Evolutionary conservation across 2,329 filamentous ascomycete species (phyloP).

Genomic region (Scortechinia acanthostroma): DNA sequence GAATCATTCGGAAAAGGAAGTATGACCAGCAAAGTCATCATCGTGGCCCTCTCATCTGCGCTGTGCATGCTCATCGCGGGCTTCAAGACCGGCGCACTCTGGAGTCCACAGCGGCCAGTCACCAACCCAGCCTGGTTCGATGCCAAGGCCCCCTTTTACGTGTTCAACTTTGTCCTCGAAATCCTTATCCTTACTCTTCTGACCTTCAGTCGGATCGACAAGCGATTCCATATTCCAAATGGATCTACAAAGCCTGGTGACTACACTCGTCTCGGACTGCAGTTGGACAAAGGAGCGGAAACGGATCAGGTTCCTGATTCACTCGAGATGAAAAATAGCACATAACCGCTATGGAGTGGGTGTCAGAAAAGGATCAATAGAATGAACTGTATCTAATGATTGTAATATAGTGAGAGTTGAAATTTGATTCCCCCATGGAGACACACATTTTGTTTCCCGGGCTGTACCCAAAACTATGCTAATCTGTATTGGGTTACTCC

Average conservation of each 20-base stretch:
- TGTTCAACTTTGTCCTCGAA: constrained; percentile 73
- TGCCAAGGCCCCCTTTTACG: constrained; percentile 67
- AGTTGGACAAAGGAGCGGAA: no score
- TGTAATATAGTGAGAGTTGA: no score
- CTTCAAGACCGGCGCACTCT: constrained; percentile 58
- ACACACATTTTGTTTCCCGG: no score
- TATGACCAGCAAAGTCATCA: constrained; percentile 61
- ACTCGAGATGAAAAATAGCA: no score
- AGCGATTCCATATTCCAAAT: constrained; percentile 69
- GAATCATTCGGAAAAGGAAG: constrained; percentile 63
- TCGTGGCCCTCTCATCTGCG: constrained; percentile 48
- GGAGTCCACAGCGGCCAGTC: constrained; percentile 33
- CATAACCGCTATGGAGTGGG: no score
- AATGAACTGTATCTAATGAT: no score
- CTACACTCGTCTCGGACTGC: neutral
- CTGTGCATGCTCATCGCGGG: constrained; percentile 58
- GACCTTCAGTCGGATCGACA: constrained; percentile 63
- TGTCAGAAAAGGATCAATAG: no score
- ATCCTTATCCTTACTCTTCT: constrained; percentile 64
- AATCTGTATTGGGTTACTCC: no score
- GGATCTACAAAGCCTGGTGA: constrained; percentile 23
- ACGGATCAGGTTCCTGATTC: no score
- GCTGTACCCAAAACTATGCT: no score
- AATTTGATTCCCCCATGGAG: no score
- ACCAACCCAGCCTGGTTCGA: constrained; percentile 63